Conservation (phyloP, 2,329 filamentous ascomycete species). For the Trichoderma sp. region DNA sequence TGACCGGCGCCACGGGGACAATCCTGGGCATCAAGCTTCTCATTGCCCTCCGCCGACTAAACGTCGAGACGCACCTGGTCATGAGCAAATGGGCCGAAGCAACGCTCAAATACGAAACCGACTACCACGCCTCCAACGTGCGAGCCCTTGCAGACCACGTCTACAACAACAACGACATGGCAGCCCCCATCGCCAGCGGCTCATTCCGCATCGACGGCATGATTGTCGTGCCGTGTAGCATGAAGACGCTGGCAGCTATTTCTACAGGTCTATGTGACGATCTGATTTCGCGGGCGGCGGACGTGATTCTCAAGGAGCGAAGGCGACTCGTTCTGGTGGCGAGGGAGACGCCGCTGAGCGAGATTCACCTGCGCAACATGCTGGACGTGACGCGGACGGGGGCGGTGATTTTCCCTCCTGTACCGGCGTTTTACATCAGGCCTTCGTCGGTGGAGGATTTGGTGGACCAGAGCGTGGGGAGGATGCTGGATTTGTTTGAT, state of each 20-base stretch:
- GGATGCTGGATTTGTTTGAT: constrained; percentile 45
- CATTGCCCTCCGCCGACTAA: constrained; percentile 19
- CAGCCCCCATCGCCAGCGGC: constrained; percentile 23
- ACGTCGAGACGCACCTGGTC: constrained; percentile 24
- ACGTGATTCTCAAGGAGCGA: constrained; percentile 46
- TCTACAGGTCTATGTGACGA: constrained; percentile 44
- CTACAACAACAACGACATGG: constrained; percentile 23
- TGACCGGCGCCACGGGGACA: constrained; percentile 25
- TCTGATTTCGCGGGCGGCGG: constrained; percentile 44
- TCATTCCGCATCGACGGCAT: constrained; percentile 36
- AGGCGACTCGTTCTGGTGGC: constrained; percentile 39
- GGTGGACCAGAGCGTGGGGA: constrained; percentile 43
- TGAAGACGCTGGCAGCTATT: constrained; percentile 47
- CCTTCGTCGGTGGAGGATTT: constrained; percentile 41
- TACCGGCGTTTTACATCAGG: constrained; percentile 44
- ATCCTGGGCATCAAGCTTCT: constrained; percentile 21
- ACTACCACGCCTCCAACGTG: constrained; percentile 20
- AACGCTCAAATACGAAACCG: constrained; percentile 24
- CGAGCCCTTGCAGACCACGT: constrained; percentile 20
- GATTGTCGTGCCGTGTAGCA: constrained; percentile 48
- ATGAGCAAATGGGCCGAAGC: constrained; percentile 24
- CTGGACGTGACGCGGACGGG: constrained; percentile 37
- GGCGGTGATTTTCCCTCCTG: constrained; percentile 43
- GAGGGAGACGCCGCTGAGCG: constrained; percentile 45
- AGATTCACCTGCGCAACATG: constrained; percentile 48